Percentiles rank a stretch among this genome's conserved stretches.
Conservation (phyloP, 2,329 filamentous ascomycete species). For the Verticillium longisporum region DNA sequence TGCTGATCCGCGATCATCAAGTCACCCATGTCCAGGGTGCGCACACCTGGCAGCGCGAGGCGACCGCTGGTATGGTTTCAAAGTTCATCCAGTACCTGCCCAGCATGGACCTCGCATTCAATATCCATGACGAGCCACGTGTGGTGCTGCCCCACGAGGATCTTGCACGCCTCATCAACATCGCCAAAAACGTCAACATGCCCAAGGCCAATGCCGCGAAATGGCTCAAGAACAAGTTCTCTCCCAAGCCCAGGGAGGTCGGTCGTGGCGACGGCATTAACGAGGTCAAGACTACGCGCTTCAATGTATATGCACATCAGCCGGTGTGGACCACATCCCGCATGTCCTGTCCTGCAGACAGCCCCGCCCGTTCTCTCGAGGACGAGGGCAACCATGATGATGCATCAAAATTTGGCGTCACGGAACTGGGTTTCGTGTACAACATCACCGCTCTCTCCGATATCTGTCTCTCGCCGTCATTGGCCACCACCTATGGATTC, state of each 20-base stretch:
- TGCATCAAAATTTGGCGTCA: conserved; percentile 57
- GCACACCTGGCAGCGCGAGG: conserved; percentile 76
- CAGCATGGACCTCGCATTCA: conserved; percentile 95
- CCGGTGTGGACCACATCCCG: conserved; percentile 84
- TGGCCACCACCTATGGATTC: conserved; percentile 75
- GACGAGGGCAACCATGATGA: conserved; percentile 65
- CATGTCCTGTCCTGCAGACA: conserved; percentile 75
- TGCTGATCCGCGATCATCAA: conserved; percentile 70
- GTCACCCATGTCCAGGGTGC: conserved; percentile 67
- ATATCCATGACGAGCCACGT: conserved; percentile 88
- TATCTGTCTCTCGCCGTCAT: conserved; percentile 80
- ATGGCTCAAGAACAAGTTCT: conserved; percentile 64
- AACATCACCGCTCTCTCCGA: conserved; percentile 87
- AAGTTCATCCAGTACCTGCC: conserved; percentile 75
- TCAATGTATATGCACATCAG: conserved; percentile 86
- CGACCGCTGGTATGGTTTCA: conserved; percentile 75
- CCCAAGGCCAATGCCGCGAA: conserved; percentile 48
- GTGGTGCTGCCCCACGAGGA: conserved; percentile 83
- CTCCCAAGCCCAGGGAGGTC: conserved; percentile 58
- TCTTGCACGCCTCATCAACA: conserved; percentile 61
- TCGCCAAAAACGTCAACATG: conserved; percentile 59
- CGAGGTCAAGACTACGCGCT: conserved; percentile 72
- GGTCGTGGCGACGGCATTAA: conserved; percentile 66
- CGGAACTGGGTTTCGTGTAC: conserved; percentile 77
- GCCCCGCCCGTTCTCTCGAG: conserved; percentile 63